These are phyloP conservation scores for Raphanus raphanistrum DNA, from an alignment of 345 rosid genomes.

Conservation along the genomic window DNA sequence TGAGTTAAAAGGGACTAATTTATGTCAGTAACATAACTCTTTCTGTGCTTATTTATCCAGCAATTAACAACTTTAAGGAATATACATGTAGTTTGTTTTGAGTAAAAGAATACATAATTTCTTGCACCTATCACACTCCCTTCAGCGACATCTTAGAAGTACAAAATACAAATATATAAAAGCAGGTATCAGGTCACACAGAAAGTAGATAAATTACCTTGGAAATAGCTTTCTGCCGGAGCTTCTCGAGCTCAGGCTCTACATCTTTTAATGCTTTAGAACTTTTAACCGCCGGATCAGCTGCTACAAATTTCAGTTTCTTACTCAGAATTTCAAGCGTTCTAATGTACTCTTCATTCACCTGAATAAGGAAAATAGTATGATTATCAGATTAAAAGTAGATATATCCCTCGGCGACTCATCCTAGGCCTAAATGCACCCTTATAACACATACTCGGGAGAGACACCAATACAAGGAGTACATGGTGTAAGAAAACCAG, in stretches of 20 bases:
- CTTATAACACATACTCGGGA: neutral
- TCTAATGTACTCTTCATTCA: constrained; percentile 87
- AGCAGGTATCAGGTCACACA: neutral
- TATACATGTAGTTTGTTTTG: neutral
- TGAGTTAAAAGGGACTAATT: neutral
- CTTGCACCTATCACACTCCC: constrained; percentile 13
- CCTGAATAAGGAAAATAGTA: constrained; percentile 53
- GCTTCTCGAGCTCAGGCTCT: constrained; percentile 96
- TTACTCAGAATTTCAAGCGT: constrained; percentile 87
- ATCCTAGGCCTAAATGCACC: constrained; percentile 13
- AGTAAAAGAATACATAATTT: neutral
- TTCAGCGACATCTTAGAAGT: constrained; percentile 8
- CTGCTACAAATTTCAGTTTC: constrained; percentile 84
- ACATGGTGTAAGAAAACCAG: constrained; percentile 6
- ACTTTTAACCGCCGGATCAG: constrained; percentile 69
- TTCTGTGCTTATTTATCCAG: constrained; percentile 7
- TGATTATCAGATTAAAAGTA: constrained; percentile 8
- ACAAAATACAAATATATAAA: constrained; percentile 7
- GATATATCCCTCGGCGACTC: neutral
- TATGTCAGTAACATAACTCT: neutral
- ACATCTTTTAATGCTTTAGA: constrained; percentile 95
- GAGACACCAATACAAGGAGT: neutral
- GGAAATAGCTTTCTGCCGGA: constrained; percentile 90
- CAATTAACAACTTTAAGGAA: neutral
- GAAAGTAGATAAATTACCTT: constrained; percentile 55